Base-by-base conservation (phyloP, 2,329 filamentous ascomycete genomes). In the Chrysosporium keratinophilum region DNA sequence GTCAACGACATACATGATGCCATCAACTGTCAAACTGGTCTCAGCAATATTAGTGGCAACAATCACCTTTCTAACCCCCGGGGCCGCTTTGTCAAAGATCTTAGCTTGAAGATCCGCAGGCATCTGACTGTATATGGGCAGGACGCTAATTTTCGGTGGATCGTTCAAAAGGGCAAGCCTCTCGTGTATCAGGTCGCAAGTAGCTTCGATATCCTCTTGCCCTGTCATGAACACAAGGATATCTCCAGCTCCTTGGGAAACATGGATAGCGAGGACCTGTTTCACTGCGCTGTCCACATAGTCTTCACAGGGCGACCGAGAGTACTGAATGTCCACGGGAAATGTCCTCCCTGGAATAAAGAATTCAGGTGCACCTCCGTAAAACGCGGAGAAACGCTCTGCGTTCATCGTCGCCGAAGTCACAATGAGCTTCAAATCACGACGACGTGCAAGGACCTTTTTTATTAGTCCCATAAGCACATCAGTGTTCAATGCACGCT, bases 111-210 rank as follows among this genome's bases (percentile, higher is more conserved):
- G 75, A 68, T 98, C 94, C 34, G 93, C 93, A 1, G 93, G 94
- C 93, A 98, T 96, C 69, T 98, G 93, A 77, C 89, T 96, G 80
- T 98, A 98, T 53, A 98, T 97, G 0, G 94, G 94, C 28, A 98
- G 72, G 52, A 98, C 95, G 66, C 87, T 91, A 55, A 98, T 80
- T 66, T 95, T 91, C 1, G 93, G 90, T 0, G 93, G 91, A 63
- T 98, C 90, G 58, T 96, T 97, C 33, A 98, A 78, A 31, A 91
- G 80, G 59, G 88, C 85, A 14, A 98, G 76, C 42, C 93, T 79
- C 66, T 96, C 91, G 52, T 88, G 87, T 2, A 97, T 79, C 17
- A 97, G 76, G 65, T 98, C 93, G 66, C 93, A 98, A 0, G 94
- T 98, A 41, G 86, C 86, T 69, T 98, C 93, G 57, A 98, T 98